Evolutionary conservation across 257 asterid genomes (phyloP), one percentile per base, ranked within the genome.

Genomic region (Rehmannia glutinosa): DNA sequence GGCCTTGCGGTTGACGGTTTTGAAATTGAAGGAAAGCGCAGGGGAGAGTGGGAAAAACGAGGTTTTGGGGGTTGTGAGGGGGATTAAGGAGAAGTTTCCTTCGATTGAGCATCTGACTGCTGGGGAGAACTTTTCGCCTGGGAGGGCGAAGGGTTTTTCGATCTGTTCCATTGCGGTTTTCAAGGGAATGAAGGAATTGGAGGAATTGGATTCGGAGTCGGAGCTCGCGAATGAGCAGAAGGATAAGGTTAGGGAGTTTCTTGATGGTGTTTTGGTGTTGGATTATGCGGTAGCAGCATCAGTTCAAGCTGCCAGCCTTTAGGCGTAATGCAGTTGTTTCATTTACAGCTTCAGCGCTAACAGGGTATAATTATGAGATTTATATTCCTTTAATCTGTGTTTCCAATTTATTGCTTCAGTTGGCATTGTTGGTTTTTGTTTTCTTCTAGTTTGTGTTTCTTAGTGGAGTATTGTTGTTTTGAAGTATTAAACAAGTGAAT

Each of bases 111-210:
- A 83, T 73, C 17, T 85, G 74, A 90, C 79, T 1, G 81, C 57
- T 2, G 97, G 95, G 52, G 93, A 87, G 67, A 87, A 86, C 64
- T 83, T 89, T 43, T 87, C 95, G 8, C 89, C 87, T 1, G 90
- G 46, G 23, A 85, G 97, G 68, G 90, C 89, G 0, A 90, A 90
- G 78, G 97, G 95, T 1, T 87, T 66, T 64, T 83, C 91, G 39
- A 83, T 90, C 43, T 85, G 84, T 56, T 90, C 97, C 0, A 79
- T 90, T 15, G 93, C 84, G 8, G 84, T 90, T 62, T 85, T 87
- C 61, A 73, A 76, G 43, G 87, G 91, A 4, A 2, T 27, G 49
- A 55, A 50, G 15, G 88, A 82, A 36, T 47, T 87, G 82, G 86
- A 83, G 66, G 82, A 52, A 43, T 25, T 89, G 87, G 92, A 81